Evolutionary conservation across 2,329 filamentous ascomycete species (phyloP), one percentile per base, ranked within the genome.

Genomic region (Aspergillus transmontanensis): DNA sequence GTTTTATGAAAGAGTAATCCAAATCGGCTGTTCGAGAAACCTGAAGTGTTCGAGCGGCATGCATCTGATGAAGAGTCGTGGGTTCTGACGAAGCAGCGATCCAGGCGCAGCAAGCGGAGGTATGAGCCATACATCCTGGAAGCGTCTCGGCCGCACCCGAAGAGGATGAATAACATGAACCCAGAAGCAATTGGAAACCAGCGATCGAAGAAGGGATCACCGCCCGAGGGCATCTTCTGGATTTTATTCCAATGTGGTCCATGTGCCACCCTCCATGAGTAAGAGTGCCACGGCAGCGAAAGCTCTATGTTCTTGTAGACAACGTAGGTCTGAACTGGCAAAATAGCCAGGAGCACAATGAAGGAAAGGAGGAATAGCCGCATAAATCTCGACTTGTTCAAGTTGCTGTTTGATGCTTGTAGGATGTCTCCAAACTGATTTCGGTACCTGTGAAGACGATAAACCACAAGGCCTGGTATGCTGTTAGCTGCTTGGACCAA

Each of bases 131-230:
- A 89, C 74, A 86, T 84, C 28, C 79, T 77, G 4, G 80, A 77
- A 0, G 88, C 88, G 69, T 91, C 89, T 30, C 78, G 79, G 34
- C 88, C 89, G 19, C 87, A 83, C 10, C 89, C 89, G 67, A 90
- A 90, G 69, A 89, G 85, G n/a, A 84, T 58, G 71, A 90, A 90
- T 14, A 87, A 75, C 30, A 87, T 62, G 63, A 85, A 82, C 0
- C 85, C 86, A 4, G 82, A 78, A 0, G 71, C 80, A 11, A 89
- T 77, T 54, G 85, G 82, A 23, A 85, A 79, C 86, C 86, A 91
- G 34, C 84, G 82, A 70, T 89, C 85, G 63, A 84, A 84, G 50
- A 79, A 73, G 45, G 85, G 76, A 2, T 66, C 11, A 41, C 85
- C 82, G 46, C 76, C 43, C 26, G 81, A 77, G 2, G 83, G 81